Conservation (phyloP, 495 filamentous ascomycete species). For the Daldinia childiae region DNA sequence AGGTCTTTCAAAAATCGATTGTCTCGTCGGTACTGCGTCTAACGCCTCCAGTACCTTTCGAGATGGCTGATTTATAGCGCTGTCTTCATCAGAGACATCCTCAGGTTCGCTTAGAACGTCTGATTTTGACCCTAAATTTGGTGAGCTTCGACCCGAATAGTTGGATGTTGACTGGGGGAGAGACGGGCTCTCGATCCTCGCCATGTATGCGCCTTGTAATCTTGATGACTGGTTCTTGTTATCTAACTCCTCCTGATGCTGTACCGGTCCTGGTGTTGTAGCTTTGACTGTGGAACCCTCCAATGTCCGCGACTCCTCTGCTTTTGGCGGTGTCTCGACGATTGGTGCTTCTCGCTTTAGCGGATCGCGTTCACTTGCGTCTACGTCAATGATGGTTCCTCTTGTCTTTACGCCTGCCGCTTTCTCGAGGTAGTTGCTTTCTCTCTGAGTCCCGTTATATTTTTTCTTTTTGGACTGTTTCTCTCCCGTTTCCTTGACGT, state of each 20-base stretch:
- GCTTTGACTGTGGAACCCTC: constrained; percentile 26
- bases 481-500: constrained; percentile 57
- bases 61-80: constrained; percentile 38
- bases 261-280: constrained; percentile 24
- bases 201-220: constrained; percentile 12
- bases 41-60: constrained; percentile 40
- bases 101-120: constrained; percentile 70
- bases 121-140: constrained; percentile 60
- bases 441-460: constrained; percentile 45
- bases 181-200: constrained; percentile 6
- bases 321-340: constrained; percentile 14
- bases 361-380: constrained; percentile 42
- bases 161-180: not conserved
- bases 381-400: constrained; percentile 49
- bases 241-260: not conserved
- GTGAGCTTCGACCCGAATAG: constrained; percentile 19
- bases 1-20: constrained; percentile 32
- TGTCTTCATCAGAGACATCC: constrained; percentile 44
- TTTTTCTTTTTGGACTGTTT: constrained; percentile 65
- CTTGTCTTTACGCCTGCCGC: constrained; percentile 47
- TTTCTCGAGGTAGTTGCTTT: constrained; percentile 50
- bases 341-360: constrained; percentile 30
- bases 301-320: constrained; percentile 16
- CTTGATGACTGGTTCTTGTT: constrained; percentile 4
- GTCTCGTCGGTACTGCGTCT: constrained; percentile 50